Base-by-base conservation (phyloP, 2,329 filamentous ascomycete genomes). In the Penicillium corylophilum region DNA sequence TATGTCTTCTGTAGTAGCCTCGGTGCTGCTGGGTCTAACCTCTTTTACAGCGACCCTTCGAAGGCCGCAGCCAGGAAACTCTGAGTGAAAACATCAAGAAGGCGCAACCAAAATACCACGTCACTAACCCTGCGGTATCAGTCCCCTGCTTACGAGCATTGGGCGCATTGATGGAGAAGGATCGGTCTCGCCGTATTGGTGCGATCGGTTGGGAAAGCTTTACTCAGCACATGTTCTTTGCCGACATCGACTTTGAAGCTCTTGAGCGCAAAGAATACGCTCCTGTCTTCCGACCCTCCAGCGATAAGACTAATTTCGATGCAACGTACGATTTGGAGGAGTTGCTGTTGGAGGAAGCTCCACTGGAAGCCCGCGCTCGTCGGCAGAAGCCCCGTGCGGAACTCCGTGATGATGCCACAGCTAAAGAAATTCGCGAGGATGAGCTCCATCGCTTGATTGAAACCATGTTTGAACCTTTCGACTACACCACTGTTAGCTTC, bases 261-360 rank as follows among this genome's bases (percentile, higher is more conserved):
- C 74, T 99, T 31, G 90, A 96, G 69, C 80, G 84, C 57, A 97
- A 96, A 70, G 85, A 91, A 66, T 86, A 97, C 40, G 87, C 92
- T 62, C 94, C 94, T 0, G 85, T 97, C 3, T 99, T 99, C 69
- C 83, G 88, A 18, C 94, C 94, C 0, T 96, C 93, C 0, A 92
- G 90, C 50, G 94, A 97, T 44, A 99, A 99, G 81, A 97, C 94
- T 3, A 99, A 99, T 70, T 99, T 99, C 61, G 94, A 99, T 72
- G 94, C 94, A 4, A 99, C 94, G 0, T 97, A 99, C 68, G 94
- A 99, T 71, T 76, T 99, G 45, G 94, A 99, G 69, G 94, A 99
- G 71, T 73, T 99, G 18, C 75, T 99, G 2, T 74, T 99, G 40
- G 94, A 99, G 72, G 94, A 99, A 70, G 94, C 94, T 12, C 94